A percentile compares a stretch with the other conserved stretches of the same genome.
phyloP scores from a whole-genome alignment of 148 eudicot genomes.

The Diospyros kaki region DNA sequence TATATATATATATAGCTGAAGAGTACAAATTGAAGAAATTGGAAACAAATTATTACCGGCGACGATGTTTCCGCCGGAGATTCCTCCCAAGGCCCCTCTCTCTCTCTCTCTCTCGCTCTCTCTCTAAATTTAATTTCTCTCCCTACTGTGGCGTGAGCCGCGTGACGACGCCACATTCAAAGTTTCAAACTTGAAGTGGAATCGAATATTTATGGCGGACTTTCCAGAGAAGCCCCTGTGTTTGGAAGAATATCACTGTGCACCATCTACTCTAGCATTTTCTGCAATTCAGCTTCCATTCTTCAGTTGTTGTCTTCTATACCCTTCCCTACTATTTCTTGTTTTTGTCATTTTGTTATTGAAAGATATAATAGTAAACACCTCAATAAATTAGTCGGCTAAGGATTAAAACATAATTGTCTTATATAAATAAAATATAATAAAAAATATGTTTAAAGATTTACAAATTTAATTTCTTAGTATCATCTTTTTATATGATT shows the following conservation, averaged over 20 bases:
- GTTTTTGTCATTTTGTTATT: no score
- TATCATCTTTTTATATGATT: no score
- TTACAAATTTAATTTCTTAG: no score
- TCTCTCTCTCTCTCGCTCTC: background rate
- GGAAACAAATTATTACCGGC: background rate
- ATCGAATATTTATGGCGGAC: background rate
- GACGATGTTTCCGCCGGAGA: background rate
- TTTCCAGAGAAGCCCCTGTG: constrained; percentile 2
- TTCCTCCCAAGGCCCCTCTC: background rate
- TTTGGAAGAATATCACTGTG: background rate
- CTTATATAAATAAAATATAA: no score
- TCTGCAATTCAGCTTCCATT: no score
- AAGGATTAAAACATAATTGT: no score
- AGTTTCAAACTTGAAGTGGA: background rate
- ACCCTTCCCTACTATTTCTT: no score
- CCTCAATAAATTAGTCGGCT: no score
- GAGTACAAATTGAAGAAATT: background rate
- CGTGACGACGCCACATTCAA: constrained; percentile 12
- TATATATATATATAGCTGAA: background rate
- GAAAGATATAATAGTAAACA: no score
- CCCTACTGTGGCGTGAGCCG: background rate
- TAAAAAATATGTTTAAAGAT: no score
- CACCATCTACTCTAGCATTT: no score
- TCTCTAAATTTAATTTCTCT: background rate
- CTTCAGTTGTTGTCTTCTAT: no score